Base-by-base conservation (phyloP, 192 early-diverging fungal genomes). In the Podila clonocystis region DNA sequence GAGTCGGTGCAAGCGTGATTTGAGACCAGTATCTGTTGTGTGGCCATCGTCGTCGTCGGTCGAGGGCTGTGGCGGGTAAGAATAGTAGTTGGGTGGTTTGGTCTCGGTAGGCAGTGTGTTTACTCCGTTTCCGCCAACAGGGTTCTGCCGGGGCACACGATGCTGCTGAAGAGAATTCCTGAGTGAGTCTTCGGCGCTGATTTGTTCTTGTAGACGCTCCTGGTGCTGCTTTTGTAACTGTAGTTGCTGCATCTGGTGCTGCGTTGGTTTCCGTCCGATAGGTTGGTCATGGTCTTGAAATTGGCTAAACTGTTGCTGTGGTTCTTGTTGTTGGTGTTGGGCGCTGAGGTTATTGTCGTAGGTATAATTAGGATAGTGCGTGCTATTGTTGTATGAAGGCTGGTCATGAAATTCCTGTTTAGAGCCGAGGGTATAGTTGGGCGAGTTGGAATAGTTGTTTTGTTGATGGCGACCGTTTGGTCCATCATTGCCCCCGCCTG, bases 11-110 rank as follows among this genome's bases (percentile, higher is more conserved):
- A 80, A 8, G 4, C 61, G 65, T 28, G 62, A 28, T 20, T 28
- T 28, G 34, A 24, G 64, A 61, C 41, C 9, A 45, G 28, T 24
- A 26, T 22, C 48, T 26, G 65, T 11, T 57, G 22, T 58, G 55
- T 28, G 20, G 55, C 17, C 30, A 19, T 20, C 33, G 31, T 36
- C 20, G 62, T 63, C 33, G 20, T 29, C 62, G 20, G 62, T 9
- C 41, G 3, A 17, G 15, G 74, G 68, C 31, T 76, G 68, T 19
- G 69, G 68, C n/a, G 75, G 75, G 58, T 78, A 78, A 19, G 31
- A 78, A 33, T 65, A 76, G 15, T 70, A 78, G 5, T 62, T 36
- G 4, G 67, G 67, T 7, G 63, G 66, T 61, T 69, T 64, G 11
- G 68, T 30, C 36, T 70, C 58, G 19, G 11, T 57, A 15, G 38